Evolutionary conservation across 345 rosid genomes (phyloP), one percentile per base, ranked within the genome.

Genomic region (Reutealis trisperma): DNA sequence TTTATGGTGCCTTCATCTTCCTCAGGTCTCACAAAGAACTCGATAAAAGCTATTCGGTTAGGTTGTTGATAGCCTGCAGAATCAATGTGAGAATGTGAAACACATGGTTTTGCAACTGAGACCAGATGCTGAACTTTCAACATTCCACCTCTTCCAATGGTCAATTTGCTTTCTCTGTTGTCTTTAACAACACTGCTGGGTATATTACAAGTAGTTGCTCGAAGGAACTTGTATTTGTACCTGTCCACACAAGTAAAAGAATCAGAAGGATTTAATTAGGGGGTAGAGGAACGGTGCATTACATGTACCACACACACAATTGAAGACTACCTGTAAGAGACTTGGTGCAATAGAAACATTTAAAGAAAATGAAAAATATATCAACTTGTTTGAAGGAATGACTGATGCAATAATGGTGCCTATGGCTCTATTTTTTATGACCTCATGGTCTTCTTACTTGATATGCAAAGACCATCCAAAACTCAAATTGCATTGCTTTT

Each of bases 41-140:
- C 94, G 6, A 93, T 87, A 58, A 82, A 92, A 74, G 94, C 99
- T 73, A 93, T 90, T 64, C 97, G 86, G 78, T 89, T 83, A 41
- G 94, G 90, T 37, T 83, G 96, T 67, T 93, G 94, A 86, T 86
- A 85, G 19, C 91, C 91, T 21, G 89, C 83, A 69, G 93, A 86
- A 72, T 87, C 93, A 55, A 85, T 72, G 41, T 81, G 88, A 21
- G 89, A 76, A 22, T 84, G 86, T 19, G 84, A 74, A 63, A 60
- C 37, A 44, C 92, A 78, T 16, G 85, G 60, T 76, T 85, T 91
- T 54, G 92, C 85, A 51, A 95, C 96, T 22, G 98, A 90, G 81
- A 93, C 98, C 75, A 95, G 86, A 77, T 95, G 97, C 85, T 95
- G 94, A 67, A 92, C 96, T 92, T 92, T 93, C 85, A 96, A 63